A percentile compares a stretch with the other conserved stretches of the same genome.
These are phyloP conservation scores for Chlorella ohadii DNA, from an alignment of 139 green algal genomes.

Conservation along the genomic window DNA sequence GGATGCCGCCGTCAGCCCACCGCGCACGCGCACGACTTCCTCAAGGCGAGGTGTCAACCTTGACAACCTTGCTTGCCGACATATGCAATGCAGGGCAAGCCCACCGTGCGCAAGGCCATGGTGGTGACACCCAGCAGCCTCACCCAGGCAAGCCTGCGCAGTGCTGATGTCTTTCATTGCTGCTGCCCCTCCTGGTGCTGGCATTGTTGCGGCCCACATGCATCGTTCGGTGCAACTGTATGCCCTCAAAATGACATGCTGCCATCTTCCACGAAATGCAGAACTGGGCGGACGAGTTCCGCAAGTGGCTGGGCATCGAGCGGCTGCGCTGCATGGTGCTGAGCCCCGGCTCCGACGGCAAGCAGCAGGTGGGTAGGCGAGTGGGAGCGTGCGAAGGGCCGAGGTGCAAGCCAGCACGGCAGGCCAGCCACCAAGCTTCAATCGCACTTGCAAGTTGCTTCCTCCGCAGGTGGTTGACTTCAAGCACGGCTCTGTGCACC, in stretches of 20 bases:
- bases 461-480: slow-evolving; percentile 55
- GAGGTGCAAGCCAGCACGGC: not conserved
- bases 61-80: too few relatives aligned
- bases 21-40: too few relatives aligned
- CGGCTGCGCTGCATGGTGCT: slow-evolving; percentile 64
- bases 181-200: too few relatives aligned
- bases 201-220: too few relatives aligned
- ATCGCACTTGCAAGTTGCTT: not conserved
- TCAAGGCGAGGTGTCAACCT: too few relatives aligned
- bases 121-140: slow-evolving; percentile 82
- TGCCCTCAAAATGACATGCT: too few relatives aligned
- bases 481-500: slow-evolving; percentile 40
- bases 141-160: slow-evolving; percentile 14
- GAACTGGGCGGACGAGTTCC: slow-evolving; percentile 84
- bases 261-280: not conserved
- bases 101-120: slow-evolving; percentile 57
- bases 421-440: not conserved
- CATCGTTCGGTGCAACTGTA: too few relatives aligned
- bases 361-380: not conserved
- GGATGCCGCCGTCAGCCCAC: too few relatives aligned
- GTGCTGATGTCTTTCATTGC: too few relatives aligned
- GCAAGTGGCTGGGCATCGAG: slow-evolving; percentile 88
- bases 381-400: too few relatives aligned
- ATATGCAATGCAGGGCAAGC: slow-evolving; percentile 42
- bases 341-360: not conserved